Base-by-base conservation (phyloP, 2,329 filamentous ascomycete genomes). In the Diplodia seriata region DNA sequence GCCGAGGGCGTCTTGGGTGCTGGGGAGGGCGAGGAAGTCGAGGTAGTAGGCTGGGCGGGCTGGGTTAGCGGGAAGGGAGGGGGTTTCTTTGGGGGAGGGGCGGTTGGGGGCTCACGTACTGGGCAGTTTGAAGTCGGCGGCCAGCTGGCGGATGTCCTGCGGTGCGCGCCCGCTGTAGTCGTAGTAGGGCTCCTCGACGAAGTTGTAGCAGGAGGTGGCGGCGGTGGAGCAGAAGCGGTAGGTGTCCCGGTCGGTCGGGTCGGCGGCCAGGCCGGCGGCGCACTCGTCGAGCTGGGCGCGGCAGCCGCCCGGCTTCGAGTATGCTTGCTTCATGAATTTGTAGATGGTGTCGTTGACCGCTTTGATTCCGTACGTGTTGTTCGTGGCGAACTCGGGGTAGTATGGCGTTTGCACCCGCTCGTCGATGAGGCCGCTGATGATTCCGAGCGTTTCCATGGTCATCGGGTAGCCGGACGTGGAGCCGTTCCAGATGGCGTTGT, bases 401-500 rank as follows among this genome's bases (percentile, higher is more conserved):
- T 78, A 79, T 0, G 80, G 79, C 1, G 38, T 20, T n/a, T 67
- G 82, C 9, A 82, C 77, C 9, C 81, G 76, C 43, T 83, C 81
- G 40, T 85, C 83, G 69, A 86, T 81, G 61, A 86, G 83, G 6
- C 85, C 85, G 68, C 87, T 87, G 54, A 86, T 83, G 67, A 87
- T 83, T 0, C 84, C 84, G 3, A 87, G 73, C 0, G 85, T 85
- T 67, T 86, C 83, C 67, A 87, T 85, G 31, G 82, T 77, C 4
- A 87, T 80, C 51, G 82, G 75, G 2, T 85, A 81, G 18, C 85
- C 85, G 1, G 80, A 72, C 11, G 76, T 69, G 0, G 75, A 79
- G 4, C 84, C 85, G 54, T 84, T 83, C 36, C 76, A 72, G 70
- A 87, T 86, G 38, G 81, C 79, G 67, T 83, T 74, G 67, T 87